Conservation (phyloP, 331 rosid genomes). For the Dryas integrifolia region DNA sequence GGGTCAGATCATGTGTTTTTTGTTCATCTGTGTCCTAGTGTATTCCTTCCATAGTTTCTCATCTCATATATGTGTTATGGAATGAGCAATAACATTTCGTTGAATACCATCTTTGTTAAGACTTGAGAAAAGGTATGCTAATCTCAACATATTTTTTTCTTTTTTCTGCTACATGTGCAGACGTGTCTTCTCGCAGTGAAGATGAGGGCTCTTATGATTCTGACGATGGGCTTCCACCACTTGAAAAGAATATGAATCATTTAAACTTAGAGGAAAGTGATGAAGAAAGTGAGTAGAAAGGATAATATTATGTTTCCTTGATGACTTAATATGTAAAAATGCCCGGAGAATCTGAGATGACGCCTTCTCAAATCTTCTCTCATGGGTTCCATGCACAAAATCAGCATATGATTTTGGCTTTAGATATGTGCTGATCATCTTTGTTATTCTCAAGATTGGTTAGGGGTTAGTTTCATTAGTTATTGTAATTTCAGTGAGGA, state of each 20-base stretch:
- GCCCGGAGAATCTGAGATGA: neutral
- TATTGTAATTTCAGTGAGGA: too few species aligned
- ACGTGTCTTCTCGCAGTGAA: slow-evolving; percentile 25
- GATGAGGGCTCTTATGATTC: slow-evolving; percentile 60
- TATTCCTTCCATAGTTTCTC: neutral
- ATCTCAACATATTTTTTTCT: neutral
- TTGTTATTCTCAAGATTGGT: too few species aligned
- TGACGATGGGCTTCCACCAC: slow-evolving; percentile 86
- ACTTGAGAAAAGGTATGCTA: neutral
- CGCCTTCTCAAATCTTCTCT: neutral
- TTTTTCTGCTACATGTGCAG: slow-evolving; percentile 36
- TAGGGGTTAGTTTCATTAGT: too few species aligned
- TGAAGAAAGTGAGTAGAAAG: slow-evolving; percentile 58
- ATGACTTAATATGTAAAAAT: neutral
- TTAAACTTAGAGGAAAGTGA: slow-evolving; percentile 51
- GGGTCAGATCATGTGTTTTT: too few species aligned
- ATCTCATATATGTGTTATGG: neutral
- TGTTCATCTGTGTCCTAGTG: too few species aligned
- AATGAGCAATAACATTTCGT: neutral
- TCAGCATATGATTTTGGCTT: too few species aligned
- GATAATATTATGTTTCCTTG: neutral
- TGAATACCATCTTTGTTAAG: neutral
- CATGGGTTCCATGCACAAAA: too few species aligned
- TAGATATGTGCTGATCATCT: too few species aligned
- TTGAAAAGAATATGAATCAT: slow-evolving; percentile 85